These are phyloP conservation scores for Atkinsonella texensis DNA, from an alignment of 2,329 filamentous ascomycete species.

Conservation along the genomic window DNA sequence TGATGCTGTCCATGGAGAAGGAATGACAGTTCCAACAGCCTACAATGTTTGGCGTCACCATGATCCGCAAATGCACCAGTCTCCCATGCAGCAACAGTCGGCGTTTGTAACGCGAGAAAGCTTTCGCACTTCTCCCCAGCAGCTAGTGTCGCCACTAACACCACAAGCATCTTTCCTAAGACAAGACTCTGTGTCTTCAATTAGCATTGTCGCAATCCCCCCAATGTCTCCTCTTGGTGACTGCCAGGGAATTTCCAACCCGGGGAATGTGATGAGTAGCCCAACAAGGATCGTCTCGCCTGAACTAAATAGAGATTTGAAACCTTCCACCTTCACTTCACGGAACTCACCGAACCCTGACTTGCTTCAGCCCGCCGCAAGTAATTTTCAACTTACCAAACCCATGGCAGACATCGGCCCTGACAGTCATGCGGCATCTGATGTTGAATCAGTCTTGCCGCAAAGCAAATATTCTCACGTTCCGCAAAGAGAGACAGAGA, in stretches of 20 bases:
- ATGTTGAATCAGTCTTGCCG: not conserved
- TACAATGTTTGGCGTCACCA: conserved; percentile 13
- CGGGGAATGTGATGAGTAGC: not conserved
- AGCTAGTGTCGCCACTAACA: conserved; percentile 1
- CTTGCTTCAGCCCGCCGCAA: not conserved
- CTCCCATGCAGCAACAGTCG: conserved; percentile 4
- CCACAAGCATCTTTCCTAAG: conserved; percentile 1
- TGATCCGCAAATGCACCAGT: conserved; percentile 7
- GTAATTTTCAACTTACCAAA: not conserved
- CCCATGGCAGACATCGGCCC: not conserved
- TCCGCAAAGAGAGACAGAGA: not conserved
- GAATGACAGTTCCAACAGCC: conserved; percentile 16
- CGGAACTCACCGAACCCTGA: not conserved
- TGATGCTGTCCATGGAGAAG: conserved; percentile 24
- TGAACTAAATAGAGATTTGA: not conserved
- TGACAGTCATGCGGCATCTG: not conserved
- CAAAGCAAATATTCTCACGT: not conserved
- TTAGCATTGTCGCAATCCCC: conserved; percentile 2
- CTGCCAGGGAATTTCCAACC: not conserved
- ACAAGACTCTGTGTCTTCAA: conserved; percentile 3
- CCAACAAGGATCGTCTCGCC: not conserved
- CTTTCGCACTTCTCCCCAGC: conserved; percentile 6
- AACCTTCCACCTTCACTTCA: not conserved
- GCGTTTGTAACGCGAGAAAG: not conserved
- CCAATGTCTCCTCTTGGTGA: not conserved